phyloP scores from a whole-genome alignment of 495 filamentous ascomycete species.

The Aspergillus incahuasiensis region DNA sequence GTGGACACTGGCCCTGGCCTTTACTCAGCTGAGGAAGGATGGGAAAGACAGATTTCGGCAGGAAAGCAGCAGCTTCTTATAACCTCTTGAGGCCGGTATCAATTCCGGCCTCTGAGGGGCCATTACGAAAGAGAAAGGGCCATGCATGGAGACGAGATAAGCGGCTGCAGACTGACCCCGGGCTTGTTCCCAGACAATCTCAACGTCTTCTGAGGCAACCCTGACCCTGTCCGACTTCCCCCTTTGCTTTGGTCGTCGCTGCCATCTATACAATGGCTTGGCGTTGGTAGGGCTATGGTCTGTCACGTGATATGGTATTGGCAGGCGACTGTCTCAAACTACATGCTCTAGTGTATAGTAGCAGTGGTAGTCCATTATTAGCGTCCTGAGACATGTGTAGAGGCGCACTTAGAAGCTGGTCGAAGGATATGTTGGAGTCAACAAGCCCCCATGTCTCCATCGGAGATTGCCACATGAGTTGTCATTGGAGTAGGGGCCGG shows the following conservation, averaged over 20 bases:
- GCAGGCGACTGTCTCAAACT: slow-evolving; percentile 9
- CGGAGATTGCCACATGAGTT: slow-evolving; percentile 1
- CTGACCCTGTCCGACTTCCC: slow-evolving; percentile 10
- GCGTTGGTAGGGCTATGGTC: slow-evolving; percentile 23
- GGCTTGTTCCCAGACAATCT: neutral
- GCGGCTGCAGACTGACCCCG: neutral
- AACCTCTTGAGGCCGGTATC: slow-evolving; percentile 58
- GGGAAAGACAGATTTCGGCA: slow-evolving; percentile 20
- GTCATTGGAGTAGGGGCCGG: slow-evolving; percentile 38
- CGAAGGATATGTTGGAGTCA: neutral
- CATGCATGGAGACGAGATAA: slow-evolving; percentile 22
- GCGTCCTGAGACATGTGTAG: neutral
- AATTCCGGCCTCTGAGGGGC: slow-evolving; percentile 51
- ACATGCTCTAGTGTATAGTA: neutral
- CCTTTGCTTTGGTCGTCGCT: neutral
- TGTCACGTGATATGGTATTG: slow-evolving; percentile 23
- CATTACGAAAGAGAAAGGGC: slow-evolving; percentile 35
- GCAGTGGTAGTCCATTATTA: neutral
- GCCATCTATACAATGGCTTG: slow-evolving; percentile 30
- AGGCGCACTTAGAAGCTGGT: neutral
- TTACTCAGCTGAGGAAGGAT: slow-evolving; percentile 6
- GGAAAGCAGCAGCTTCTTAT: slow-evolving; percentile 43
- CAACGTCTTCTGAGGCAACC: neutral
- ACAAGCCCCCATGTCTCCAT: neutral
- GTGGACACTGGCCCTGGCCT: neutral